Conservation (phyloP, 768 basidiomycete species). For the Suillus fuscotomentosus region DNA sequence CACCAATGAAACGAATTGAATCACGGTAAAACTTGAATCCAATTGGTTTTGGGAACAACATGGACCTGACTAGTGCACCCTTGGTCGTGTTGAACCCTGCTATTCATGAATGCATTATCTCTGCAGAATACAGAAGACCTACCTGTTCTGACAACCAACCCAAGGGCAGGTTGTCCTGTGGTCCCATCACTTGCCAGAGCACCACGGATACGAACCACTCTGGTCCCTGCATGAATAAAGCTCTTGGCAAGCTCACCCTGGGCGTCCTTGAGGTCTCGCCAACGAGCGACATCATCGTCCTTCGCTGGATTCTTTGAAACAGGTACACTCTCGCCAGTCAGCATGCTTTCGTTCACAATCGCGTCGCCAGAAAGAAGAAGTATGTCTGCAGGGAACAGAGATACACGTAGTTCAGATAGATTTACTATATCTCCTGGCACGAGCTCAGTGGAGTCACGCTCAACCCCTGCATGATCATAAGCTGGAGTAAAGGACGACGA, state of each 20-base stretch:
- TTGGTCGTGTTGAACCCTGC: slow-evolving; percentile 95
- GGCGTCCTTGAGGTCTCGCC: slow-evolving; percentile 64
- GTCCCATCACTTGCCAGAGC: slow-evolving; percentile 51
- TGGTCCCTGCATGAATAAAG: slow-evolving; percentile 89
- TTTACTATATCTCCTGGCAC: slow-evolving; percentile 94
- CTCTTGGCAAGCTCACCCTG: slow-evolving; percentile 68
- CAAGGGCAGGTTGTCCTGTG: slow-evolving; percentile 63
- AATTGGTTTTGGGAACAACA: slow-evolving; percentile 98
- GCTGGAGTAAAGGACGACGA: slow-evolving; percentile 5
- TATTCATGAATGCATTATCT: slow-evolving; percentile 4
- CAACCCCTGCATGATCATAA: slow-evolving; percentile 51
- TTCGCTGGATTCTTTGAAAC: slow-evolving; percentile 88
- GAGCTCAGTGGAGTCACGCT: slow-evolving; percentile 71
- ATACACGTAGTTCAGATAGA: slow-evolving; percentile 72
- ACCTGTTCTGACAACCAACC: slow-evolving; percentile 87
- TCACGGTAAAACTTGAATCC: slow-evolving; percentile 99
- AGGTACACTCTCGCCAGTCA: slow-evolving; percentile 97
- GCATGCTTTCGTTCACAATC: slow-evolving; percentile 98
- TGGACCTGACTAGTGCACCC: slow-evolving; percentile 91
- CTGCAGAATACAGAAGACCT: slow-evolving; percentile 12
- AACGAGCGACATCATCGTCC: slow-evolving; percentile 70
- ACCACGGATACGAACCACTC: slow-evolving; percentile 82
- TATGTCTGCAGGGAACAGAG: slow-evolving; percentile 84
- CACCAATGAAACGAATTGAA: slow-evolving; percentile 86
- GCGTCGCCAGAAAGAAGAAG: slow-evolving; percentile 94